Base-by-base conservation (phyloP, 352 stramenopile species). In the Phytophthora vignae region DNA sequence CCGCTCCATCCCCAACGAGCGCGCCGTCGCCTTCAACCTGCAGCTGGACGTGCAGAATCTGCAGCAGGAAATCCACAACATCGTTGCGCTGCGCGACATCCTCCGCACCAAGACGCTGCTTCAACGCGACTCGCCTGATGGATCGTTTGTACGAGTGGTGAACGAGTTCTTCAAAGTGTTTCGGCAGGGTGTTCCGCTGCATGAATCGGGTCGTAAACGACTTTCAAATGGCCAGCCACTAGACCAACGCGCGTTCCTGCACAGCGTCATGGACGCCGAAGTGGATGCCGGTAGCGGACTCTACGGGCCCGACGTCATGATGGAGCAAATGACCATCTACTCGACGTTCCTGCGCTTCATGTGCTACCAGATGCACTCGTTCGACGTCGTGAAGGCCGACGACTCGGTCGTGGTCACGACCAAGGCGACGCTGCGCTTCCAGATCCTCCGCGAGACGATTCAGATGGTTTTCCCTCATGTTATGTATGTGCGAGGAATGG, bases 31-130 rank as follows among this genome's bases (percentile, higher is more conserved):
- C 29, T 83, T 80, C 55, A 83, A 83, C 55, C 59, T 82, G 33
- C 78, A 73, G 46, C 68, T 82, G 14, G 75, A 82, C 54, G 66
- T 82, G 48, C 64, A 79, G 66, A 38, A 46, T 8, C 48, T 77
- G 31, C 61, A 56, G 29, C 69, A 78, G 29, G 57, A 74, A 53
- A 77, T 79, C 67, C 71, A 76, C 44, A 64, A 83, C 49, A 54
- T 81, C 36, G 48, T 22, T n/a, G 61, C 55, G 17, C 12, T 65
- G 48, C 67, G 72, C 22, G 61, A 73, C 29, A 21, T 38, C 7
- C 29, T 60, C 10, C 42, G 7, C 22, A 31, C 36, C 31, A 60
- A 54, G 36, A 25, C 27, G 29, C 29, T 66, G 15, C 52, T 56
- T 7, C 62, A 64, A 49, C 57, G 68, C 55, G 55, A 70, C 38